Evolutionary conservation across 495 filamentous ascomycete genomes (phyloP).

Genomic region (Aspergillus nanangensis): DNA sequence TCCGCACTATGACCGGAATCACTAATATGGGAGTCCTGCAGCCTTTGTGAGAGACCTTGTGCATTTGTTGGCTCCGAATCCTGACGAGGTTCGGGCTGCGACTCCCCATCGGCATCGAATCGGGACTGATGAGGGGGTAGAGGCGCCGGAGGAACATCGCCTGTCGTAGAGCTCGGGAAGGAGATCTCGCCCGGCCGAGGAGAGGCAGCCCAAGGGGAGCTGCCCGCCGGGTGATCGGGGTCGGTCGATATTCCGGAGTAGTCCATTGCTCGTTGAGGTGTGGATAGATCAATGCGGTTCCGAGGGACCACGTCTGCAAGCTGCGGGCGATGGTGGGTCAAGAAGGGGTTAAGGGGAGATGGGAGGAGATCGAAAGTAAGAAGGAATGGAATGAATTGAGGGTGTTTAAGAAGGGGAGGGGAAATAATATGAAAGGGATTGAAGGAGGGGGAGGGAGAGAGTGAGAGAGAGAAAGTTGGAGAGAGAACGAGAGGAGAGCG

Average conservation of each 20-base stretch:
- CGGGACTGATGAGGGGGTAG: conserved; percentile 38
- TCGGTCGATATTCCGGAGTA: conserved; percentile 75
- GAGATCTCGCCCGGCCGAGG: conserved; percentile 58
- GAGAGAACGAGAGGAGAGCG: conserved; percentile 1
- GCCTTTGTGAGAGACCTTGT: conserved; percentile 39
- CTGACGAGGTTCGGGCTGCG: not conserved
- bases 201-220: conserved; percentile 80
- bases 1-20: conserved; percentile 33
- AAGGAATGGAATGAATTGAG: conserved; percentile 4
- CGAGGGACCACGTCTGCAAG: conserved; percentile 17
- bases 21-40: conserved; percentile 39
- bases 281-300: conserved; percentile 19
- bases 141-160: conserved; percentile 55
- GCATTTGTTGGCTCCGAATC: conserved; percentile 19
- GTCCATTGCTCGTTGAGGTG: conserved; percentile 56
- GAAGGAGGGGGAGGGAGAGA: conserved; percentile 2
- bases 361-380: not conserved
- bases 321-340: not conserved
- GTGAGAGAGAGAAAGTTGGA: conserved; percentile 2
- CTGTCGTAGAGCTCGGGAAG: conserved; percentile 44
- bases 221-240: conserved; percentile 61
- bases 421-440: not conserved
- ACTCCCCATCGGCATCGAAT: conserved; percentile 28
- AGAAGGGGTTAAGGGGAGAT: not conserved
- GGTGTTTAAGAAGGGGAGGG: too few species aligned